A percentile compares a stretch with the other conserved stretches of the same genome.
Evolutionary conservation across 129 eudicot genomes (phyloP).

Genomic region (Pittosporum tobira): DNA sequence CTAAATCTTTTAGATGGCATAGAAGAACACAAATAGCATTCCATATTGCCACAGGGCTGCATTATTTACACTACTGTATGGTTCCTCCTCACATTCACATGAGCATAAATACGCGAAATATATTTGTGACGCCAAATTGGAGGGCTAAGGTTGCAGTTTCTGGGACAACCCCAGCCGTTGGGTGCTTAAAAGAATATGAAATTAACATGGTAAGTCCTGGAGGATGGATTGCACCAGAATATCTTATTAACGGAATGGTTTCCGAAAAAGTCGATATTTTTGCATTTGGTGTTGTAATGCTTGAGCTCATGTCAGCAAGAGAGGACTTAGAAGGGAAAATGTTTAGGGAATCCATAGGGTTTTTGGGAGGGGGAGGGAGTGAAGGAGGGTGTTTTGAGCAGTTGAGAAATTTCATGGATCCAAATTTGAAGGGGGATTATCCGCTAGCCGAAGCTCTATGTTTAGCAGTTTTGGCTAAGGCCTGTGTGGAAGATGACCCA

Average conservation of each 20-base stretch:
- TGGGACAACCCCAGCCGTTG: slow-evolving; percentile 9
- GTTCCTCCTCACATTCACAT: slow-evolving; percentile 44
- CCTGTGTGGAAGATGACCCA: slow-evolving; percentile 72
- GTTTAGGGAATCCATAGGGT: slow-evolving; percentile 39
- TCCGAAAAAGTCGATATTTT: slow-evolving; percentile 51
- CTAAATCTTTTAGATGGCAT: slow-evolving; percentile 38
- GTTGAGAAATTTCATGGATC: slow-evolving; percentile 57
- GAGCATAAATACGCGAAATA: slow-evolving; percentile 32
- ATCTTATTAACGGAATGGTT: slow-evolving; percentile 20
- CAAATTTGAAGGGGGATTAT: slow-evolving; percentile 55
- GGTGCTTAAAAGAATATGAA: slow-evolving; percentile 23
- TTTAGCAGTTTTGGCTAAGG: slow-evolving; percentile 68
- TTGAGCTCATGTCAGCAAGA: slow-evolving; percentile 57
- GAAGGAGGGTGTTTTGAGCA: slow-evolving; percentile 76
- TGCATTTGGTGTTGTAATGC: slow-evolving; percentile 65
- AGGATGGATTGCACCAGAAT: slow-evolving; percentile 19
- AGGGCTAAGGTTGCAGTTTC: slow-evolving; percentile 62
- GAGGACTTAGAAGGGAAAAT: slow-evolving; percentile 26
- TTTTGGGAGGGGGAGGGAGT: slow-evolving; percentile 46
- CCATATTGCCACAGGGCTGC: slow-evolving; percentile 65
- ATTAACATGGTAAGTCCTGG: slow-evolving; percentile 6
- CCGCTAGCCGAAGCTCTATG: slow-evolving; percentile 81
- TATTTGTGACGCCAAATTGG: slow-evolving; percentile 48
- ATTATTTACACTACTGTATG: slow-evolving; percentile 58
- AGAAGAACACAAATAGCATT: slow-evolving; percentile 66